Percentiles rank a stretch among this genome's conserved stretches.
phyloP scores from a whole-genome alignment of 192 early-diverging fungal genomes.

The Ambispora gerdemannii region DNA sequence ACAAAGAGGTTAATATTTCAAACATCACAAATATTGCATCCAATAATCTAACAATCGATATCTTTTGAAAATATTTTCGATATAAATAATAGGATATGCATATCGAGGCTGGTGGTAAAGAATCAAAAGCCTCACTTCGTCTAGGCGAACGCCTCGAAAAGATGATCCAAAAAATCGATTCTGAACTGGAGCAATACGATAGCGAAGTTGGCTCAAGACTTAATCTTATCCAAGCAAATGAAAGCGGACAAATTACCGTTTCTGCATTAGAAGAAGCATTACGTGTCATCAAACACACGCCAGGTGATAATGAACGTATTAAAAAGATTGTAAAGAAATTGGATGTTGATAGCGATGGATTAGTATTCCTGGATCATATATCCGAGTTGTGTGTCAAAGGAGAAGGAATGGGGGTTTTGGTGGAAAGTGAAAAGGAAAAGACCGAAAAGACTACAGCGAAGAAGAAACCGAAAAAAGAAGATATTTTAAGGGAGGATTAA shows the following conservation, averaged over 20 bases:
- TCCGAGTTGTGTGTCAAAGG: conserved; percentile 56
- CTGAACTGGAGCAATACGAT: conserved; percentile 65
- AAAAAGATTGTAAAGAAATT: conserved; percentile 72
- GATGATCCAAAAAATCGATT: conserved; percentile 74
- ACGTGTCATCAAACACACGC: conserved; percentile 61
- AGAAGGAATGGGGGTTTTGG: conserved; percentile 60
- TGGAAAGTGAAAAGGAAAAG: conserved; percentile 42
- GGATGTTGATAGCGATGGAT: conserved; percentile 69
- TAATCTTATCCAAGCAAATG: conserved; percentile 63
- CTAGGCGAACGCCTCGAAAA: conserved; percentile 71
- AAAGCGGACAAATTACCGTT: conserved; percentile 62
- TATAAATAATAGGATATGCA: too few species aligned
- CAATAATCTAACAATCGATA: too few species aligned
- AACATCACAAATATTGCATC: too few species aligned
- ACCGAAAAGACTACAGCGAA: conserved; percentile 29
- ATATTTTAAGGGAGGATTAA: conserved; percentile 23
- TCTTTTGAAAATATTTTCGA: too few species aligned
- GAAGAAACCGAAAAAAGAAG: conserved; percentile 46
- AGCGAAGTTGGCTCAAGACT: conserved; percentile 61
- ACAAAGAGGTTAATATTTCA: conserved; percentile 59
- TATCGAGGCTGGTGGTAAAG: conserved; percentile 50
- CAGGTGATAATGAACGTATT: conserved; percentile 62
- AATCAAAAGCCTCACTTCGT: conserved; percentile 53
- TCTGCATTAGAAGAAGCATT: conserved; percentile 67
- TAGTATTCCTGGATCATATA: conserved; percentile 62